Evolutionary conservation across 192 early-diverging fungal genomes (phyloP).

Genomic region (Gamsiella multidivaricata): DNA sequence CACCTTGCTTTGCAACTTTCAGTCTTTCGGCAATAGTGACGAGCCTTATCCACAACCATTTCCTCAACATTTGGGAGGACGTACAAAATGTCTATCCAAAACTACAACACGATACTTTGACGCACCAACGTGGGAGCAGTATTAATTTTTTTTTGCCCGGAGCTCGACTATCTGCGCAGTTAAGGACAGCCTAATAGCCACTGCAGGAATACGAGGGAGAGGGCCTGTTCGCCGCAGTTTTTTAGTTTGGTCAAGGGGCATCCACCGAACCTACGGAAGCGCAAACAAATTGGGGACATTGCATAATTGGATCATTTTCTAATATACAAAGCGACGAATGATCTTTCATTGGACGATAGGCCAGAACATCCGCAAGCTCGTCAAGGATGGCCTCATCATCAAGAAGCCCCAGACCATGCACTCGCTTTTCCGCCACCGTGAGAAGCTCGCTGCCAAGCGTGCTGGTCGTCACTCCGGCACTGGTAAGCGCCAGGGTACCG

Average conservation of each 20-base stretch:
- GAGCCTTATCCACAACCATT: too few species aligned
- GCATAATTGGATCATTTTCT: too few species aligned
- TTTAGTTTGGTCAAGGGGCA: background rate
- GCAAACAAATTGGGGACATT: background rate
- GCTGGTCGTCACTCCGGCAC: conserved; percentile 94
- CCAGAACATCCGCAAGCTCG: conserved; percentile 96
- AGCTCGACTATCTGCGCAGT: too few species aligned
- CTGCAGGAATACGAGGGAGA: too few species aligned
- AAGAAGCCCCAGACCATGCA: conserved; percentile 87
- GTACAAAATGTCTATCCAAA: too few species aligned
- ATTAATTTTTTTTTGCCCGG: too few species aligned
- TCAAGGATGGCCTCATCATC: conserved; percentile 97
- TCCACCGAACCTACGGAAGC: background rate
- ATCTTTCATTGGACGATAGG: too few species aligned
- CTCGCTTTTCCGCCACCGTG: conserved; percentile 95
- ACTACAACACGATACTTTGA: too few species aligned
- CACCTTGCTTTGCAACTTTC: background rate
- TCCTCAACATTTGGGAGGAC: too few species aligned
- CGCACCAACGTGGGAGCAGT: too few species aligned
- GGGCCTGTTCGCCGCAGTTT: conserved; percentile 18
- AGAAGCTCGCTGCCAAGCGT: conserved; percentile 94
- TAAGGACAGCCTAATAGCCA: too few species aligned
- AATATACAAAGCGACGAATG: background rate
- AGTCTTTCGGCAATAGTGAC: too few species aligned
- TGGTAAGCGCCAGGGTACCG: conserved; percentile 95